Evolutionary conservation across 2,329 filamentous ascomycete genomes (phyloP).

Genomic region (Fusarium nygamai): DNA sequence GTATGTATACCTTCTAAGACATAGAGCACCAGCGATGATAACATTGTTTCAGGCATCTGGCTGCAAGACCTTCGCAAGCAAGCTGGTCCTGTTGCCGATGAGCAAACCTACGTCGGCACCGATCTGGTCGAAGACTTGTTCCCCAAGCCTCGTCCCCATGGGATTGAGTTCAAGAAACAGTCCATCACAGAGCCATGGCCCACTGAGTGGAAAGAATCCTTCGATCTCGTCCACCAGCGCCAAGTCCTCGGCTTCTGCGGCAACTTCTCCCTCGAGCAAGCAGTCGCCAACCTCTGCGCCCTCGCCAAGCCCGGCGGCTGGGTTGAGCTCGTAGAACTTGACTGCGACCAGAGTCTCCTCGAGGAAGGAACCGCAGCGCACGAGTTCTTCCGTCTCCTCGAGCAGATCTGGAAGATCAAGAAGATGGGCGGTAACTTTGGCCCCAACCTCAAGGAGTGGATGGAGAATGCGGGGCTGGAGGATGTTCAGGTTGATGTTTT

Average conservation of each 20-base stretch:
- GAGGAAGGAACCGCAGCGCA: neutral
- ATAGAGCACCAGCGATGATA: accelerated
- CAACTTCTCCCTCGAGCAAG: neutral
- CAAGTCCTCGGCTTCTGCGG: conserved; percentile 2
- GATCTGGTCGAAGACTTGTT: neutral
- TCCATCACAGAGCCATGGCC: conserved; percentile 4
- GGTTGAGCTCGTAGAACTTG: neutral
- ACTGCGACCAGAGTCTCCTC: neutral
- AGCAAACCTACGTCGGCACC: neutral
- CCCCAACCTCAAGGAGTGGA: neutral
- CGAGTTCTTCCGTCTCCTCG: neutral
- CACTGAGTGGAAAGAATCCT: neutral
- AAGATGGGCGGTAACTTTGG: conserved; percentile 6
- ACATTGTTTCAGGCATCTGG: neutral
- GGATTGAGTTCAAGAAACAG: neutral
- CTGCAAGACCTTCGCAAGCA: neutral
- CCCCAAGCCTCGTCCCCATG: neutral
- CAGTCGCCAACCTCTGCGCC: neutral
- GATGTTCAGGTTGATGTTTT: neutral
- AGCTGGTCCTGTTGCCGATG: neutral
- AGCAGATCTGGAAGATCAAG: conserved; percentile 11
- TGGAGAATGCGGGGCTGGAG: neutral
- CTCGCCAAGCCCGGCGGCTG: neutral
- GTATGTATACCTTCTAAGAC: neutral
- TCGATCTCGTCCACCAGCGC: conserved; percentile 1